A percentile compares a stretch with the other conserved stretches of the same genome.
These are phyloP conservation scores for Ramaria rubella DNA, from an alignment of 768 basidiomycete species.

Conservation along the genomic window DNA sequence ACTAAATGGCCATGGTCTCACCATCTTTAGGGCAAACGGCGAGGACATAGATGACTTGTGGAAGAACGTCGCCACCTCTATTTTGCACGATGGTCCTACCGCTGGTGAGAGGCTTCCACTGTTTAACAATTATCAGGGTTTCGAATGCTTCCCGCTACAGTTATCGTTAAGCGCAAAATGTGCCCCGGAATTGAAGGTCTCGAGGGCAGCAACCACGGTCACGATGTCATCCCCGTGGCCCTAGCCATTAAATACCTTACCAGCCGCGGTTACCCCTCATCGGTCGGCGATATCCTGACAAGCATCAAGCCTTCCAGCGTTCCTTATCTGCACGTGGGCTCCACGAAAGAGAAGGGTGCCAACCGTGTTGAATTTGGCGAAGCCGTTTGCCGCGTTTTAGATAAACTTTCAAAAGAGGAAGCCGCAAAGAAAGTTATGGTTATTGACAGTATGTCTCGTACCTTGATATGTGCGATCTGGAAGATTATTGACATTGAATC, in stretches of 20 bases:
- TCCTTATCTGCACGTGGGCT: constrained; percentile 62
- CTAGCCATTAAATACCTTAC: constrained; percentile 70
- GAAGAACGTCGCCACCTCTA: constrained; percentile 49
- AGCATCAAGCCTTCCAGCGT: constrained; percentile 53
- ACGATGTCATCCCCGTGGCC: constrained; percentile 82
- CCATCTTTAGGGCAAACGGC: constrained; percentile 65
- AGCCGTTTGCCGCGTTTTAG: constrained; percentile 73
- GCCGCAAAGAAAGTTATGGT: constrained; percentile 77
- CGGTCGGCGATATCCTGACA: constrained; percentile 46
- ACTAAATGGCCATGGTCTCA: constrained; percentile 74
- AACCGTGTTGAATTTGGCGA: constrained; percentile 83
- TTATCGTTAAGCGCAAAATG: constrained; percentile 64
- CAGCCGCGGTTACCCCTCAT: constrained; percentile 48
- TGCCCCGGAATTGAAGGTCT: constrained; percentile 67
- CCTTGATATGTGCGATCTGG: background rate
- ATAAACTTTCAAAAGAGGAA: constrained; percentile 68
- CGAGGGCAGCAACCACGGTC: constrained; percentile 72
- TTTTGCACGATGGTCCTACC: constrained; percentile 66
- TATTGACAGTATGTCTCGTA: constrained; percentile 54
- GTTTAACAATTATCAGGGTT: background rate
- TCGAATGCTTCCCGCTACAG: constrained; percentile 22
- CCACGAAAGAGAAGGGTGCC: constrained; percentile 67
- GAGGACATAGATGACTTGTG: constrained; percentile 79
- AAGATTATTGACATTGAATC: constrained; percentile 4
- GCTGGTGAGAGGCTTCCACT: constrained; percentile 45